These are phyloP conservation scores for Kandelia obovata DNA, from an alignment of 345 rosid species.

Conservation along the genomic window DNA sequence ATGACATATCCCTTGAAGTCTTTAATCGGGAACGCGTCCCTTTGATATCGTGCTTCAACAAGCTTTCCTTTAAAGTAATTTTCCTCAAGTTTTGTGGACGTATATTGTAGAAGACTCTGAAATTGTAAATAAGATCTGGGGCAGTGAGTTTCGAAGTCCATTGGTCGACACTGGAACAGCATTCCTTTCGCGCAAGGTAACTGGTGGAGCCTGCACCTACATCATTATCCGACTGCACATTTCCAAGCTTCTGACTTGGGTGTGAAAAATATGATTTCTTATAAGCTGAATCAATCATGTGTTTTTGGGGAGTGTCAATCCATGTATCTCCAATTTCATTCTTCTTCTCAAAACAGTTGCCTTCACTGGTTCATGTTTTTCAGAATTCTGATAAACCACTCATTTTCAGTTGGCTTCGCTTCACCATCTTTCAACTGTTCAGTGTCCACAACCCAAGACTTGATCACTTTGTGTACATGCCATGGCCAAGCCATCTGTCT, in stretches of 20 bases:
- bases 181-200: conserved; percentile 47
- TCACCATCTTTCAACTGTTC: conserved; percentile 29
- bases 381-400: conserved; percentile 27
- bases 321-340: conserved; percentile 39
- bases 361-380: conserved; percentile 31
- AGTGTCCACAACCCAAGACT: conserved; percentile 27
- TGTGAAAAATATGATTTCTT: conserved; percentile 52
- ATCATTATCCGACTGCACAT: conserved; percentile 29
- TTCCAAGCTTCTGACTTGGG: conserved; percentile 50
- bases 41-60: conserved; percentile 61
- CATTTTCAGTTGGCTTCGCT: conserved; percentile 29
- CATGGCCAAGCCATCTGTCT: conserved; percentile 65
- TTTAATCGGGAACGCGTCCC: conserved; percentile 57
- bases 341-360: conserved; percentile 32
- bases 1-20: conserved; percentile 51
- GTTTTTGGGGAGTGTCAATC: conserved; percentile 43
- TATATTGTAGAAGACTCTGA: conserved; percentile 48
- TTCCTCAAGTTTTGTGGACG: conserved; percentile 43
- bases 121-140: conserved; percentile 41
- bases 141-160: conserved; percentile 63
- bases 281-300: conserved; percentile 57
- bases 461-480: conserved; percentile 41
- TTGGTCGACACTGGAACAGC: conserved; percentile 71
- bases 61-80: conserved; percentile 68
- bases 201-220: conserved; percentile 58